A percentile compares a stretch with the other conserved stretches of the same genome.
phyloP scores from a whole-genome alignment of 495 filamentous ascomycete genomes.

The Rhizodiscina lignyota region DNA sequence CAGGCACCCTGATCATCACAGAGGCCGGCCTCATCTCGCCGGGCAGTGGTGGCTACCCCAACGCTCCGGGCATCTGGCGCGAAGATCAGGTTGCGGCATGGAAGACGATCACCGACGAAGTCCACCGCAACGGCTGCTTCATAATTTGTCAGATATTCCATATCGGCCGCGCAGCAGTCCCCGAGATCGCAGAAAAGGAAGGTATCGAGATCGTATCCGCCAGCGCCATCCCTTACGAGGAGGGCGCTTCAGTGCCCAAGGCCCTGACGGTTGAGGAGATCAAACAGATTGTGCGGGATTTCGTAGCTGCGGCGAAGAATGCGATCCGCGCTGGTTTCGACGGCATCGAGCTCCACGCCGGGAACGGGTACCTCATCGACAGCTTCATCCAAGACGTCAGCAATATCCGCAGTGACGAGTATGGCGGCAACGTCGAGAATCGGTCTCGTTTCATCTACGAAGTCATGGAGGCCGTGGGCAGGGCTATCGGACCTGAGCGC shows the following conservation, averaged over 20 bases:
- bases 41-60: constrained; percentile 30
- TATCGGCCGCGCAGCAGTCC: constrained; percentile 40
- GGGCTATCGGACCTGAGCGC: constrained; percentile 6
- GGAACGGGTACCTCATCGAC: constrained; percentile 19
- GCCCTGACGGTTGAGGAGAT: constrained; percentile 29
- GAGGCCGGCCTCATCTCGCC: constrained; percentile 46
- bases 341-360: constrained; percentile 30
- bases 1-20: constrained; percentile 43
- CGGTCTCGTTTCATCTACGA: constrained; percentile 18
- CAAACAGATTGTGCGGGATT: constrained; percentile 21
- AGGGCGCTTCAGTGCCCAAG: constrained; percentile 23
- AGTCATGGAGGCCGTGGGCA: constrained; percentile 13
- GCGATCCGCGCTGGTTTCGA: constrained; percentile 30
- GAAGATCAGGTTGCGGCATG: constrained; percentile 43
- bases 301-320: constrained; percentile 19
- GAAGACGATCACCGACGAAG: constrained; percentile 44
- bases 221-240: constrained; percentile 28
- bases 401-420: constrained; percentile 18
- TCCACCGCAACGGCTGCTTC: constrained; percentile 45
- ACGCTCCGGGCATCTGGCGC: constrained; percentile 48
- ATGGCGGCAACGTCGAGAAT: constrained; percentile 18
- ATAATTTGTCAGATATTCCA: constrained; percentile 57
- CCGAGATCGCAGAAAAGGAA: constrained; percentile 22
- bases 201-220: constrained; percentile 24
- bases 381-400: constrained; percentile 18